Evolutionary conservation across 345 rosid species (phyloP).

Genomic region (Zanthoxylum bungeanum): DNA sequence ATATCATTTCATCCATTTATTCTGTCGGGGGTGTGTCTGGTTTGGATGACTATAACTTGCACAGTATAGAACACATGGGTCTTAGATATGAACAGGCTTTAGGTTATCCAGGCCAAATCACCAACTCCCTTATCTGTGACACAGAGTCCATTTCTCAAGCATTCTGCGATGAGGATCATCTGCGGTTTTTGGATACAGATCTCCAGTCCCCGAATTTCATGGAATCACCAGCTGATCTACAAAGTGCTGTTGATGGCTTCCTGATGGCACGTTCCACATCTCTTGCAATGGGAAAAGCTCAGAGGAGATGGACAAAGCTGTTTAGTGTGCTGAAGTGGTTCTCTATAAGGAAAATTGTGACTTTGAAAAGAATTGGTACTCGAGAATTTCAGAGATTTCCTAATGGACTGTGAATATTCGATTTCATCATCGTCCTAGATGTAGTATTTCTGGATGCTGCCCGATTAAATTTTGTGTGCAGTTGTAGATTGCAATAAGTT

Average conservation of each 20-base stretch:
- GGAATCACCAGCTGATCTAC: slow-evolving; percentile 61
- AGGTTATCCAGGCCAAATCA: slow-evolving; percentile 44
- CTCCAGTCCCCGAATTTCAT: slow-evolving; percentile 38
- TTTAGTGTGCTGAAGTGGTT: slow-evolving; percentile 83
- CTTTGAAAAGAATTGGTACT: slow-evolving; percentile 30
- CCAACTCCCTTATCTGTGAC: slow-evolving; percentile 48
- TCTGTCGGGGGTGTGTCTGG: slow-evolving; percentile 45
- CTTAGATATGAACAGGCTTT: slow-evolving; percentile 52
- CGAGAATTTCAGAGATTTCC: slow-evolving; percentile 34
- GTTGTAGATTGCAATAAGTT: slow-evolving; percentile 13
- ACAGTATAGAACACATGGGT: slow-evolving; percentile 48
- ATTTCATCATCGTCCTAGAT: not conserved
- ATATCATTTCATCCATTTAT: slow-evolving; percentile 63
- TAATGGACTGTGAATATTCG: slow-evolving; percentile 3
- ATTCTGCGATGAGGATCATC: slow-evolving; percentile 72
- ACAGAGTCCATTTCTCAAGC: slow-evolving; percentile 44
- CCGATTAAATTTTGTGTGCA: slow-evolving; percentile 24
- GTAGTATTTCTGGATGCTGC: slow-evolving; percentile 9
- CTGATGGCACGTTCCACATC: slow-evolving; percentile 38
- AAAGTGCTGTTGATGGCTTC: slow-evolving; percentile 55
- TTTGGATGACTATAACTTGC: slow-evolving; percentile 58
- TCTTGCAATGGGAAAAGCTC: slow-evolving; percentile 49
- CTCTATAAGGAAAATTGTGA: slow-evolving; percentile 50
- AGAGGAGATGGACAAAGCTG: slow-evolving; percentile 85
- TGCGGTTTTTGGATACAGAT: slow-evolving; percentile 48